Evolutionary conservation across 2,329 filamentous ascomycete species (phyloP), one percentile per base, ranked within the genome.

Genomic region (Neofusicoccum sp.): DNA sequence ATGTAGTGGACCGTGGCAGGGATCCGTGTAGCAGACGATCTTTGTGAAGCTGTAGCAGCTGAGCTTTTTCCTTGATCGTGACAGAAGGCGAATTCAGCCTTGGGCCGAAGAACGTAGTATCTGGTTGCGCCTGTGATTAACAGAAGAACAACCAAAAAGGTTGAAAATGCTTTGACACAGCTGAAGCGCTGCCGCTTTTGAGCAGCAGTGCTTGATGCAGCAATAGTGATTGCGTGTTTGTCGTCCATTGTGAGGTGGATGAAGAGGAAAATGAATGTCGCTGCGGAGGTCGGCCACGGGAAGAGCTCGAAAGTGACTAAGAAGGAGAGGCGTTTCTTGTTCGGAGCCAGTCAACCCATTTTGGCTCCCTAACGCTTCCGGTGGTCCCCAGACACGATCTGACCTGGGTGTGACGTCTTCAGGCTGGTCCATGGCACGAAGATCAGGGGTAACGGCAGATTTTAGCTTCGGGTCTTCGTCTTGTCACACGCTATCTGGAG

Each of bases 1-100:
- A 61, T 61, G 40, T 64, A 65, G 20, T 61, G n/a, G 28, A 59
- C 41, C 11, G 56, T 59, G 11, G 44, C 30, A 2, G 43, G 56
- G 16, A 48, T 28, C n/a, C 43, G 56, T 14, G 28, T 4, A 3
- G 28, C 12, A 16, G 12, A 12, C 5, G 24, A 12, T 14, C n/a
- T 30, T 14, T 14, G 26, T 7, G 14, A 6, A 6, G 43, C 6
- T 11, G 24, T n/a, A 6, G 9, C 43, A 16, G 8, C 43, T 7
- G 9, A 28, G 24, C n/a, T 47, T n/a, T n/a, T n/a, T n/a, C n/a
- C n/a, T n/a, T n/a, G n/a, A n/a, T n/a, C n/a, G 14, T 8, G 24
- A 14, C 3, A 30, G 11, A 6, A 31, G 26, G 4, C 43, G 31
- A n/a, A 31, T 14, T 30, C 24, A 12, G 26, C 16, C 11, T 26